phyloP scores from a whole-genome alignment of 345 rosid species.

The Acer yangbiense region DNA sequence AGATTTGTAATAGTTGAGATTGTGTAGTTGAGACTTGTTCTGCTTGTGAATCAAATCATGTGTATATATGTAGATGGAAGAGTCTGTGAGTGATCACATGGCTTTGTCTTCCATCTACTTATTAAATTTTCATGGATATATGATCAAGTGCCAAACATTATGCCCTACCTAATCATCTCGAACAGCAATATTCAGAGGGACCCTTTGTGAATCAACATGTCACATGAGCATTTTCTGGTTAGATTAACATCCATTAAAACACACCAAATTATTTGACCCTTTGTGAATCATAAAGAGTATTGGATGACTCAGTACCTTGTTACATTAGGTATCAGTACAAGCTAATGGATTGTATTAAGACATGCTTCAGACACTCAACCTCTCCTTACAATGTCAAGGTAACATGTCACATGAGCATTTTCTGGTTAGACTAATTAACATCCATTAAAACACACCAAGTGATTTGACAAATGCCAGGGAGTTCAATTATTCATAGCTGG shows the following conservation, averaged over 20 bases:
- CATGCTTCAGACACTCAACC: no score
- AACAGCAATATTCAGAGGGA: neutral
- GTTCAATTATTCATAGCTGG: no score
- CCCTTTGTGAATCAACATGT: neutral
- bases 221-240: neutral
- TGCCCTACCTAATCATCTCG: neutral
- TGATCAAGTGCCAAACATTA: no score
- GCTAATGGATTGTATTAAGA: no score
- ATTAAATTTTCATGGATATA: neutral
- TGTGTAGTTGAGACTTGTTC: neutral
- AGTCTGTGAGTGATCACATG: slow-evolving; percentile 21
- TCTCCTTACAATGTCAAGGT: no score
- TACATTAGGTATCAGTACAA: no score
- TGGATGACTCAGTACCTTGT: no score
- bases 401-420: no score
- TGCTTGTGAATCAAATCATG: neutral
- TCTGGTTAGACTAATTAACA: no score
- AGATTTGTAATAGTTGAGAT: neutral
- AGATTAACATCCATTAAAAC: neutral
- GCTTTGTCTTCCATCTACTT: slow-evolving; percentile 25
- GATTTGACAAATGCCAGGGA: no score
- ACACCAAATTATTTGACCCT: neutral
- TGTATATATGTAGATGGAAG: neutral
- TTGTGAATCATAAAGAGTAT: no score
- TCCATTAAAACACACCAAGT: no score